Evolutionary conservation across 139 green algal genomes (phyloP), one percentile per base, ranked within the genome.

Genomic region (Medakamo hakoo): DNA sequence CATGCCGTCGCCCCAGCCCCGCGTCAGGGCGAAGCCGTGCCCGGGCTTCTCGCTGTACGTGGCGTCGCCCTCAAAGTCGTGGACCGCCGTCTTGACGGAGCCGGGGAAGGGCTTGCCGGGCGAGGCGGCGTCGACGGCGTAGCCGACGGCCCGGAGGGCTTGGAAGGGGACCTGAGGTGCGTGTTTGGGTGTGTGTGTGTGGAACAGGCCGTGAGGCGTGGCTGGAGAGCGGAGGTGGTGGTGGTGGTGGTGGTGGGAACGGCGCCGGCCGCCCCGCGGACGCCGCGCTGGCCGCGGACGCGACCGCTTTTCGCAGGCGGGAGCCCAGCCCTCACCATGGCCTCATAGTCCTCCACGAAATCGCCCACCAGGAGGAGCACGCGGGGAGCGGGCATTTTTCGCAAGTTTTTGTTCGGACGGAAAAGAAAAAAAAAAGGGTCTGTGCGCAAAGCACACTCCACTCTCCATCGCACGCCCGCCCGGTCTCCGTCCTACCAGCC

Each of bases 91-190:
- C 4, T 27, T 25, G 48, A 63, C 65, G 1, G 68, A 62, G 2
- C 68, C 68, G 1, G 48, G 32, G 40, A 9, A 9, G 28, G 30
- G 60, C 57, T 68, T 68, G 57, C 49, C 49, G 16, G 68, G 68
- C 62, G 56, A 65, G 27, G 65, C 68, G 1, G 68, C 68, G 49
- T 73, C 57, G n/a, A 72, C 67, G 26, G 55, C 21, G 40, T 68
- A 62, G 24, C 68, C 68, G 4, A 73, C 21, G 58, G 61, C 64
- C n/a, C 29, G 62, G 2, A 73, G 58, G 2, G 68, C 30, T 30
- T 73, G 68, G 57, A 73, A 73, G 9, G 68, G 68, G 23, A 73
- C 67, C 40, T n/a, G n/a, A n/a, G n/a, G n/a, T n/a, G n/a, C n/a
- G n/a, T n/a, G n/a, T n/a, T n/a, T n/a, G n/a, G n/a, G n/a, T n/a